Evolutionary conservation across 2,329 filamentous ascomycete species (phyloP).

Genomic region (Aspergillus ruber): DNA sequence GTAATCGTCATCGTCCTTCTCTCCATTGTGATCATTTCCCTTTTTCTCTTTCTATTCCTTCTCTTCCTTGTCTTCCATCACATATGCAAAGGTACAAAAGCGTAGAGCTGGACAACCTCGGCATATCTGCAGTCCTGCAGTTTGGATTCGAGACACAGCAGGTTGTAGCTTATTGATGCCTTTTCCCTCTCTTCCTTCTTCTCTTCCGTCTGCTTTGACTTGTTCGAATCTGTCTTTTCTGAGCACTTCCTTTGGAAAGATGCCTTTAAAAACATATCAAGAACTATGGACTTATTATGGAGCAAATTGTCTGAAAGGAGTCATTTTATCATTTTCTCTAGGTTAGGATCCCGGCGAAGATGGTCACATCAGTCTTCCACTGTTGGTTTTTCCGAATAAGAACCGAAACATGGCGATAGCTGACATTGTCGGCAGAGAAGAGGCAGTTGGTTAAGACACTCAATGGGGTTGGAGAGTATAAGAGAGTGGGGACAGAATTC

Average conservation of each 20-base stretch:
- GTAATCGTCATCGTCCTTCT: too few relatives aligned
- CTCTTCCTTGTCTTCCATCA: not conserved
- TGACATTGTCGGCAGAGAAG: too few relatives aligned
- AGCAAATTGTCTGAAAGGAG: not conserved
- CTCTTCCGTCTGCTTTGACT: not conserved
- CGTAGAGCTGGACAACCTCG: not conserved
- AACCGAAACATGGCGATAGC: too few relatives aligned
- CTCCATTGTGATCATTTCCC: too few relatives aligned
- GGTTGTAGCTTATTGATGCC: too few relatives aligned
- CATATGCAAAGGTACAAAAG: not conserved
- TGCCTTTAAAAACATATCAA: too few relatives aligned
- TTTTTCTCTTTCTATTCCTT: not conserved
- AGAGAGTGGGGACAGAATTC: too few relatives aligned
- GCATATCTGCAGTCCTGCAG: not conserved
- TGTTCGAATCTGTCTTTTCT: not conserved
- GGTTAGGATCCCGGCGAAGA: constrained; percentile 1
- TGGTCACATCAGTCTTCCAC: constrained; percentile 2
- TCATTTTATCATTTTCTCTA: not conserved
- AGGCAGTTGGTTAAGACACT: too few relatives aligned
- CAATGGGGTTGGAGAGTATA: too few relatives aligned
- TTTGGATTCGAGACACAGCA: not conserved
- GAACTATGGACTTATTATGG: too few relatives aligned
- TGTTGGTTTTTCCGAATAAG: not conserved
- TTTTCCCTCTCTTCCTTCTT: too few relatives aligned
- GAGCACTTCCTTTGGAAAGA: not conserved